Evolutionary conservation across 2,329 filamentous ascomycete genomes (phyloP).

Genomic region (Cylindrodendrum hubeiense): DNA sequence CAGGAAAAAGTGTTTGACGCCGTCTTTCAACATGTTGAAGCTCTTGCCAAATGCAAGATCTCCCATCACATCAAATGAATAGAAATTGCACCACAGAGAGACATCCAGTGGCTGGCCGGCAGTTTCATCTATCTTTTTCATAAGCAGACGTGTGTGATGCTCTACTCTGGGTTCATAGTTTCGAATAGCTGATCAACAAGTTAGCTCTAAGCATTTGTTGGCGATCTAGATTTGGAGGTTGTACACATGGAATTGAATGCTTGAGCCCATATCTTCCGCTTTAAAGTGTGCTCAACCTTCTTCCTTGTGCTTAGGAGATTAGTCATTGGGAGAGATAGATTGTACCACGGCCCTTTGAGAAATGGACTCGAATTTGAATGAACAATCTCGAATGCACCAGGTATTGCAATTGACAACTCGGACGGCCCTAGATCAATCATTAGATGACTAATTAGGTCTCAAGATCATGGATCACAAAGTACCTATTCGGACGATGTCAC

Average conservation of each 20-base stretch:
- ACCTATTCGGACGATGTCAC: background rate
- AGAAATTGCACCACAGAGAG: slow-evolving; percentile 31
- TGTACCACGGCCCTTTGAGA: slow-evolving; percentile 9
- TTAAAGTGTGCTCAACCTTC: background rate
- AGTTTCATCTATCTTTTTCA: background rate
- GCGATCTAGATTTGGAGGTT: background rate
- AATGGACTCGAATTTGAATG: slow-evolving; percentile 6
- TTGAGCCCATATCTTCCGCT: slow-evolving; percentile 6
- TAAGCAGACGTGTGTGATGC: slow-evolving; percentile 11
- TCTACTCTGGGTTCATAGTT: slow-evolving; percentile 29
- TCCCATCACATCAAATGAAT: slow-evolving; percentile 55
- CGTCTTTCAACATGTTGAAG: slow-evolving; percentile 49
- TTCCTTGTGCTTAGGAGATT: background rate
- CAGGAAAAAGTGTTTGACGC: slow-evolving; percentile 5
- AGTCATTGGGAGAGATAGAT: background rate
- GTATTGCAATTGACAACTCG: slow-evolving; percentile 8
- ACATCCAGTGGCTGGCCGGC: slow-evolving; percentile 6
- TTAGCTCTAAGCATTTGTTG: background rate
- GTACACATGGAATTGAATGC: slow-evolving; percentile 6
- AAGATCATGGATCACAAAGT: background rate
- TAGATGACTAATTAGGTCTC: no score
- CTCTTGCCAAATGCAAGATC: slow-evolving; percentile 52
- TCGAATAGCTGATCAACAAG: background rate
- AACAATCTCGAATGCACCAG: background rate
- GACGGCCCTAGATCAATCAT: slow-evolving; percentile 8